Evolutionary conservation across 2,329 filamentous ascomycete genomes (phyloP).

Genomic region (Arthrobotrys pseudoclavata): DNA sequence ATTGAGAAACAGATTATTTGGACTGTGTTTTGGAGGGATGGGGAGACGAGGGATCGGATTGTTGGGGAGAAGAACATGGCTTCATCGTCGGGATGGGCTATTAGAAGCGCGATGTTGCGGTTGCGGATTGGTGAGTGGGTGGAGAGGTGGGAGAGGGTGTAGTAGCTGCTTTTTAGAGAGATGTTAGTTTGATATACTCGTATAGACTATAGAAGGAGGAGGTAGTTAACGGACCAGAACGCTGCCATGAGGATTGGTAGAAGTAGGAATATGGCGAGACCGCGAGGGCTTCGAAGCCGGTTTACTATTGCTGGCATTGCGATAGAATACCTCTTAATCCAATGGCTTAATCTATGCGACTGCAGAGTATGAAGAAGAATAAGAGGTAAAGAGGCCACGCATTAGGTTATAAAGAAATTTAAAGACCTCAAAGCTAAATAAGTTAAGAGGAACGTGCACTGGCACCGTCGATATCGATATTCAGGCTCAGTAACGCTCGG

Average conservation of each 20-base stretch:
- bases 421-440: conserved; percentile 6
- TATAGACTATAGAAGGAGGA: background rate
- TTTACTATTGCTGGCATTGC: conserved; percentile 35
- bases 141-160: conserved; percentile 68
- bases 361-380: background rate
- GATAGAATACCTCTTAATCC: background rate
- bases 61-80: conserved; percentile 99
- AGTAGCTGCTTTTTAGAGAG: conserved; percentile 70
- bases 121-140: conserved; percentile 78
- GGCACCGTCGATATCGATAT: conserved; percentile 7
- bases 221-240: conserved; percentile 40
- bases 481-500: conserved; percentile 52
- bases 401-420: background rate
- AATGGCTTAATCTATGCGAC: background rate
- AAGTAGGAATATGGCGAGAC: conserved; percentile 63
- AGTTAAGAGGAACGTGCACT: conserved; percentile 24
- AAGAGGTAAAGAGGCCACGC: conserved; percentile 19
- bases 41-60: conserved; percentile 83
- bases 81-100: conserved; percentile 98
- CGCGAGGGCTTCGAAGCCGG: conserved; percentile 29
- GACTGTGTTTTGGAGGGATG: conserved; percentile 86
- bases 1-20: conserved; percentile 84
- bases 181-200: conserved; percentile 62
- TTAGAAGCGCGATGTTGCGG: conserved; percentile 91
- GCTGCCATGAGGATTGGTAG: conserved; percentile 60